A percentile compares a stretch with the other conserved stretches of the same genome.
These are phyloP conservation scores for Knoxia roxburghii DNA, from an alignment of 257 asterid species.

Conservation along the genomic window DNA sequence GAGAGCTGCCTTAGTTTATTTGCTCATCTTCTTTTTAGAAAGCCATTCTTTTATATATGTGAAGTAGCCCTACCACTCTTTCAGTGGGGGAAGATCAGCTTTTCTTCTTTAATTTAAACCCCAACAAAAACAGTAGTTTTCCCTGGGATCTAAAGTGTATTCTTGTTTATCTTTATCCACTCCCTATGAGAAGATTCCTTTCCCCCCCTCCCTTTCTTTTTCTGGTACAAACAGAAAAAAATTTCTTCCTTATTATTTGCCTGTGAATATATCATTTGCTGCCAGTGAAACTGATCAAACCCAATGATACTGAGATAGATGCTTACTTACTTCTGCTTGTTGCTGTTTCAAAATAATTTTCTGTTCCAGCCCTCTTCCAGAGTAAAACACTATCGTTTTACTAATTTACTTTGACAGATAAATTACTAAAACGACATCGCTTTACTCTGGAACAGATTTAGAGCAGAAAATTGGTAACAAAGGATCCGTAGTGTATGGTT, in stretches of 20 bases:
- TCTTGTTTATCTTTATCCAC: neutral
- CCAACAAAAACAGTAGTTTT: neutral
- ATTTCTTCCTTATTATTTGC: neutral
- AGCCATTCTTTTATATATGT: neutral
- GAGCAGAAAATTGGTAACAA: too few species aligned
- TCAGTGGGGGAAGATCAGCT: neutral
- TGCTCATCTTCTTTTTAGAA: constrained; percentile 7
- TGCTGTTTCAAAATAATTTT: too few species aligned
- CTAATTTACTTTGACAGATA: too few species aligned
- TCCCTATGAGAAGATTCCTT: neutral
- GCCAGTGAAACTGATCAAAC: neutral
- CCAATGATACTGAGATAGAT: too few species aligned
- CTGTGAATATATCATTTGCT: neutral
- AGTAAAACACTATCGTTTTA: too few species aligned
- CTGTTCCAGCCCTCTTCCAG: too few species aligned
- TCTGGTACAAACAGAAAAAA: neutral
- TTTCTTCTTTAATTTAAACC: constrained; percentile 17
- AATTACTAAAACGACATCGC: too few species aligned
- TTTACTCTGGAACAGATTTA: too few species aligned
- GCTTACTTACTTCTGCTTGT: too few species aligned
- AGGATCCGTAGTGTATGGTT: too few species aligned
- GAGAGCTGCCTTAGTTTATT: too few species aligned
- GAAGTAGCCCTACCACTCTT: constrained; percentile 4
- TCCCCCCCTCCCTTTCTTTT: too few species aligned
- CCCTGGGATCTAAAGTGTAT: neutral